Evolutionary conservation across 2,329 filamentous ascomycete species (phyloP).

Genomic region (Mycocentrospora acerina): DNA sequence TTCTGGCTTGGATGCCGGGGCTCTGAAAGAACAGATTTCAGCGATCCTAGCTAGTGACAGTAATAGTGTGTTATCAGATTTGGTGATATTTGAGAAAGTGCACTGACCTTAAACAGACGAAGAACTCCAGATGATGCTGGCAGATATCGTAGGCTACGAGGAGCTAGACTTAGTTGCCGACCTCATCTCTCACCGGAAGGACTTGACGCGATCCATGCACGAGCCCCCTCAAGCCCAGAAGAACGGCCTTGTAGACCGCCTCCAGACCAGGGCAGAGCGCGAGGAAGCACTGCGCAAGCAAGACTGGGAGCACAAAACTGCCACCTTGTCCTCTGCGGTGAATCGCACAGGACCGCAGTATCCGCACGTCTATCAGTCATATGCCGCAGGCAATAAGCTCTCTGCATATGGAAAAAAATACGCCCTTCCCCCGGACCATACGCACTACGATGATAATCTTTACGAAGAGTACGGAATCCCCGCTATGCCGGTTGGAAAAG

Average conservation of each 20-base stretch:
- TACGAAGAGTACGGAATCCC: constrained; percentile 92
- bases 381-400: constrained; percentile 82
- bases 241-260: constrained; percentile 53
- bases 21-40: constrained; percentile 76
- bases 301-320: constrained; percentile 82
- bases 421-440: constrained; percentile 73
- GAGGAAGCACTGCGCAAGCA: constrained; percentile 74
- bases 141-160: constrained; percentile 88
- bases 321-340: constrained; percentile 68
- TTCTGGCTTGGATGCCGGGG: constrained; percentile 65
- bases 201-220: constrained; percentile 53
- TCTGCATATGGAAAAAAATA: constrained; percentile 81
- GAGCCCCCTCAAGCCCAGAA: constrained; percentile 36
- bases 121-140: constrained; percentile 86
- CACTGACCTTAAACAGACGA: constrained; percentile 57
- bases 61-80: constrained; percentile 31
- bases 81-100: neutral
- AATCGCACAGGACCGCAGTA: constrained; percentile 73
- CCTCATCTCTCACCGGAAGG: constrained; percentile 73
- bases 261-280: constrained; percentile 75
- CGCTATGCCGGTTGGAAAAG: constrained; percentile 73
- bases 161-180: constrained; percentile 93
- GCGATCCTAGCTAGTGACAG: constrained; percentile 70
- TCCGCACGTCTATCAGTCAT: constrained; percentile 87
- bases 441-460: constrained; percentile 69